Conservation (phyloP, 495 filamentous ascomycete species). For the Penicillium angulare region DNA sequence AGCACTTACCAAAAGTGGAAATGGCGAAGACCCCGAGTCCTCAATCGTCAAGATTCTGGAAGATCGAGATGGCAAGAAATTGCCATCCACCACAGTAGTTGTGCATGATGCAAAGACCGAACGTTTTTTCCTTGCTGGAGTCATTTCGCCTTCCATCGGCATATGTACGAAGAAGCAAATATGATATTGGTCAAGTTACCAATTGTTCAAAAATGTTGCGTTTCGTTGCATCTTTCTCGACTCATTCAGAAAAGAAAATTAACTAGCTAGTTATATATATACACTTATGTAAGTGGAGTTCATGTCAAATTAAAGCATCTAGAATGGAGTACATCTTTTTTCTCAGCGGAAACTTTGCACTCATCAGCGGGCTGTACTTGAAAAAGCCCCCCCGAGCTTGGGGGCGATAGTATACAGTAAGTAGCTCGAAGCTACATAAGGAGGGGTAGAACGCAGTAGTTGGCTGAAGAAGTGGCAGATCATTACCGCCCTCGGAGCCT, state of each 20-base stretch:
- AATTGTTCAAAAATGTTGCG: no score
- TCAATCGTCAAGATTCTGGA: not conserved
- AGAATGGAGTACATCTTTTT: no score
- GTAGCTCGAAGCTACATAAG: not conserved
- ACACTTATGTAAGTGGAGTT: no score
- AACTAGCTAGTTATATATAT: no score
- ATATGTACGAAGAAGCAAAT: not conserved
- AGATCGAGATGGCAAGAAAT: constrained; percentile 5
- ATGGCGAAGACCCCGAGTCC: not conserved
- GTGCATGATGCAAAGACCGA: constrained; percentile 12
- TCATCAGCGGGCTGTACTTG: no score
- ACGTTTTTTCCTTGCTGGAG: constrained; percentile 6
- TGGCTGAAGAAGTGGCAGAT: constrained; percentile 16
- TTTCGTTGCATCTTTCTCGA: no score
- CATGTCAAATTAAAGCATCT: no score
- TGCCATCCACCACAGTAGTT: constrained; percentile 2
- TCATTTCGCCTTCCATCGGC: not conserved
- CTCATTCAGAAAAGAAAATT: no score
- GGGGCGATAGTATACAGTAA: not conserved
- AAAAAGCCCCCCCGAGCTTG: no score
- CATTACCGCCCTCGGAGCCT: constrained; percentile 15
- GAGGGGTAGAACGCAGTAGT: not conserved
- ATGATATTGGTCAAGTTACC: no score
- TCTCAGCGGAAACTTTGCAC: no score
- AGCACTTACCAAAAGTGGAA: not conserved